Base-by-base conservation (phyloP, 805 yeast genomes). In the Candida germanica region DNA sequence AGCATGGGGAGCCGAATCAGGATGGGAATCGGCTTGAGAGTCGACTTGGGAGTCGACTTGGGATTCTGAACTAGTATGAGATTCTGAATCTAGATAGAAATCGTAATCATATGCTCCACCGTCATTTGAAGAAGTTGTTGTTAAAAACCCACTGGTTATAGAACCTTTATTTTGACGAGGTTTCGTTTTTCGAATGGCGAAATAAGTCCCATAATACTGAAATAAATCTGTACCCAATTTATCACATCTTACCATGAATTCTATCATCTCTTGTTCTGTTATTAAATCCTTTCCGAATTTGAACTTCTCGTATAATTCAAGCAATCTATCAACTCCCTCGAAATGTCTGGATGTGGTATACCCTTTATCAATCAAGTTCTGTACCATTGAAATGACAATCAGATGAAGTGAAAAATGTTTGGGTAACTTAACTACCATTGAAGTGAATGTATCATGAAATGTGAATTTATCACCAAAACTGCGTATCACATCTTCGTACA, bases 201-300 rank as follows among this genome's bases (percentile, higher is more conserved):
- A 39, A 9, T 38, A 43, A 6, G 38, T 11, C 14, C 49, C 53
- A 35, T 47, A 53, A 32, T 46, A 38, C 7, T 43, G 47, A 20
- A 51, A 43, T 11, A 50, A 19, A 17, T 30, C 33, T 1, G 35
- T 25, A 4, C 50, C 48, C 14, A 56, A 39, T 28, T 45, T 49
- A 16, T 48, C 51, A 33, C 53, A 49, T 22, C 47, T 51, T 23
- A 55, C 67, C 67, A 87, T 74, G 50, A 86, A 79, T 27, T 64
- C 70, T 19, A 75, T 57, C 49, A 88, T 77, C 26, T 81, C 82
- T 3, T 61, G 64, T 44, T 80, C 79, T 1, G 72, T 58, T 12
- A 87, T 75, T 12, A 77, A 67, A 13, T 65, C 56, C 2, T 85
- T 83, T 5, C 91, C 75, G 56, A 79, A 88, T 40, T 87, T 65